These are phyloP conservation scores for Dryadomyces sulphureus DNA, from an alignment of 2,329 filamentous ascomycete genomes.

Conservation along the genomic window DNA sequence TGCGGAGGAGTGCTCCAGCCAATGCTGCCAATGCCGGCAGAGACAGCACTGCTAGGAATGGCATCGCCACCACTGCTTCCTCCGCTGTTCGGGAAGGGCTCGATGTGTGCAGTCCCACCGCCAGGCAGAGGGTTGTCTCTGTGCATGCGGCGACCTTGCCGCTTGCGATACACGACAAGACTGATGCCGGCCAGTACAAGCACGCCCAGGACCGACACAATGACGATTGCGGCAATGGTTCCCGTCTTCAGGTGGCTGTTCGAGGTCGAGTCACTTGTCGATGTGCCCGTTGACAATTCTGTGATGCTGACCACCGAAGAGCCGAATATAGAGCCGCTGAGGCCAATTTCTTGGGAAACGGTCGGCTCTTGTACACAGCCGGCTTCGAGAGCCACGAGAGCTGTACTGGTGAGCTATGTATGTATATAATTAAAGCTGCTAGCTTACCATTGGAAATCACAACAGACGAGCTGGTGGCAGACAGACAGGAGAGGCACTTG, in stretches of 20 bases:
- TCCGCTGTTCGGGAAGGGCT: background rate
- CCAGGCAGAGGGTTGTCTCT: slow-evolving; percentile 9
- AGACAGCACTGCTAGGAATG: background rate
- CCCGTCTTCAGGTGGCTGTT: slow-evolving; percentile 19
- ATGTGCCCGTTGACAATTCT: slow-evolving; percentile 16
- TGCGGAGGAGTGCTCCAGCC: background rate
- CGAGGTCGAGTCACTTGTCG: slow-evolving; percentile 5
- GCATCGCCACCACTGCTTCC: background rate
- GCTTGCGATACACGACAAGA: slow-evolving; percentile 31
- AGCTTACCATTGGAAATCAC: slow-evolving; percentile 35
- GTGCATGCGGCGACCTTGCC: slow-evolving; percentile 21
- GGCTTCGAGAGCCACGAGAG: slow-evolving; percentile 34
- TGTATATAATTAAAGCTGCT: background rate
- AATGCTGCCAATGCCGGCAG: background rate
- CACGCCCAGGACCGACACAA: slow-evolving; percentile 23
- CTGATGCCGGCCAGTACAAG: slow-evolving; percentile 22
- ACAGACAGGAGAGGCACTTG: slow-evolving; percentile 31
- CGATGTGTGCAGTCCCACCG: background rate
- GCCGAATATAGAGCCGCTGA: slow-evolving; percentile 18
- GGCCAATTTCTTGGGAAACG: slow-evolving; percentile 13
- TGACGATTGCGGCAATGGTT: slow-evolving; percentile 28
- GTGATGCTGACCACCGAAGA: slow-evolving; percentile 17
- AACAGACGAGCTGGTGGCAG: slow-evolving; percentile 23
- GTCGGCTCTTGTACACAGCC: slow-evolving; percentile 33
- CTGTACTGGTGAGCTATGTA: slow-evolving; percentile 15